Evolutionary conservation across 2,329 filamentous ascomycete genomes (phyloP), one percentile per base, ranked within the genome.

Genomic region (Seiridium unicorne): DNA sequence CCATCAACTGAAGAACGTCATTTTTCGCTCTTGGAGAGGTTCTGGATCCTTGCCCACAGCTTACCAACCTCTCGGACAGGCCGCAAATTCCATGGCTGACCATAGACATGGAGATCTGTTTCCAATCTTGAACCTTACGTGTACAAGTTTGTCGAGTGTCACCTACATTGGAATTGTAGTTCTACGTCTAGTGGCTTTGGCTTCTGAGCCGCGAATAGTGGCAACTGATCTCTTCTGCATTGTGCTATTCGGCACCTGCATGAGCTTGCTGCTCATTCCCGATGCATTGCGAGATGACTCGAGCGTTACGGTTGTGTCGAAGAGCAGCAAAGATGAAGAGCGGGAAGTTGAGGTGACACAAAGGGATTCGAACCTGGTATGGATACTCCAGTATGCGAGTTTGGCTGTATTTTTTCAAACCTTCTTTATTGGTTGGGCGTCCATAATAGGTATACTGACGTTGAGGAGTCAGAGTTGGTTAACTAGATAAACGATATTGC

Each of bases 401-500:
- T 35, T 57, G 10, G 40, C 55, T 8, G n/a, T 8, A 11, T 8
- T 57, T 31, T 57, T 57, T n/a, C 40, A 57, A 9, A 46, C 44
- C n/a, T 44, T 46, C 26, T 44, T 57, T n/a, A 48, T 57, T 46
- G 48, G 55, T 35, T 57, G 55, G 32, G 38, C 55, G 13, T 46
- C 55, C 9, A 9, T 57, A 18, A 10, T 48, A 31, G 55, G 40
- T 13, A 34, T 57, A 31, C 34, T 34, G 31, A 57, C 55, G 18
- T 32, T 57, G 13, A 32, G 31, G 9, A 57, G 55, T 46, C 55
- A 57, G 55, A 57, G 38, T 13, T 57, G 55, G 55, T 35, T 57
- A 6, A 57, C 54, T 61, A n/a, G 44, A 59, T 54, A 82, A 80
- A 18, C 26, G 13, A 18, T n/a, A 10, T 46, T 5, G 44, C 5